Percentiles rank a stretch among this genome's conserved stretches.
phyloP scores from a whole-genome alignment of 352 stramenopile genomes.

The Phytopythium cucurbitacearum region DNA sequence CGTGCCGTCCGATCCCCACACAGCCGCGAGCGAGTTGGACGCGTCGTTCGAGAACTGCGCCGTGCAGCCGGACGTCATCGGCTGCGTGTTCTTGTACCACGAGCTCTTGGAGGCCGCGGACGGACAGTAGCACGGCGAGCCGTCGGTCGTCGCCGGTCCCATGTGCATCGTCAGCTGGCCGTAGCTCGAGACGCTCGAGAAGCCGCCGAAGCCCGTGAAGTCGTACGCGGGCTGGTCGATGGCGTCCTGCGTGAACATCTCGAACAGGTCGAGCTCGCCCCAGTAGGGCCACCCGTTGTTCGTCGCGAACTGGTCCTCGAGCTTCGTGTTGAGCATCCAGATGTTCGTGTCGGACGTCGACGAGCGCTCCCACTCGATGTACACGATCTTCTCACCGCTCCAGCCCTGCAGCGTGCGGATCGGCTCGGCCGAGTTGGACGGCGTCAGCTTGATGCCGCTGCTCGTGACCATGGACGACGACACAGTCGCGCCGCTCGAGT shows the following conservation, averaged over 20 bases:
- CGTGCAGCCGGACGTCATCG: slow-evolving; percentile 63
- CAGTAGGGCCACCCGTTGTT: slow-evolving; percentile 69
- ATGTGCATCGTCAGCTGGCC: slow-evolving; percentile 75
- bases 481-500: slow-evolving; percentile 32
- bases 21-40: slow-evolving; percentile 60
- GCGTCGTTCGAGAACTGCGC: slow-evolving; percentile 59
- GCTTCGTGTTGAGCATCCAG: slow-evolving; percentile 80
- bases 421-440: slow-evolving; percentile 42
- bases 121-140: slow-evolving; percentile 55
- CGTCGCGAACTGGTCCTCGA: slow-evolving; percentile 53
- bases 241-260: slow-evolving; percentile 79
- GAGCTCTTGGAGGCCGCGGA: slow-evolving; percentile 33
- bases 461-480: slow-evolving; percentile 39
- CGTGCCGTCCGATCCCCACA: slow-evolving; percentile 54
- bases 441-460: slow-evolving; percentile 49
- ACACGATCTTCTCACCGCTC: slow-evolving; percentile 68
- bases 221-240: slow-evolving; percentile 32
- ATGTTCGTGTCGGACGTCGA: slow-evolving; percentile 75
- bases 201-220: slow-evolving; percentile 38
- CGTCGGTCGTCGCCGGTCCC: slow-evolving; percentile 31
- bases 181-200: slow-evolving; percentile 42
- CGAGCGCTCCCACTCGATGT: slow-evolving; percentile 65
- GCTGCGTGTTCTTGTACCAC: slow-evolving; percentile 53
- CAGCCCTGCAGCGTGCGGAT: slow-evolving; percentile 62
- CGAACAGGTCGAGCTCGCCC: slow-evolving; percentile 76